Percentiles rank a stretch among this genome's conserved stretches.
phyloP scores from a whole-genome alignment of 371 early-diverging fungal species.

The Saksenaea oblongispora region DNA sequence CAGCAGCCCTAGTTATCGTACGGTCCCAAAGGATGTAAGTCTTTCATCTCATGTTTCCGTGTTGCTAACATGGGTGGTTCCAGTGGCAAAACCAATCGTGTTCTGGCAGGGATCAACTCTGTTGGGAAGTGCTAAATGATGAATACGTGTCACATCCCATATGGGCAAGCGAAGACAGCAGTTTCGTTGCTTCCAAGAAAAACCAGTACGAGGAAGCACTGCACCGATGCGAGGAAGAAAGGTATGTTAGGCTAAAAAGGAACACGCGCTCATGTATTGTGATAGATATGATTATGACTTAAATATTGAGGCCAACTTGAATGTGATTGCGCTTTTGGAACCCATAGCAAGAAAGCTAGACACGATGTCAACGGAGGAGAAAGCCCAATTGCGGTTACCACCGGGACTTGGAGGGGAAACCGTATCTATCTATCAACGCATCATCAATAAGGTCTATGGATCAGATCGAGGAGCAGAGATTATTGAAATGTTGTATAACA shows the following conservation, averaged over 20 bases:
- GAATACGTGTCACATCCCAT: slow-evolving; percentile 95
- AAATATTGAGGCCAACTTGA: slow-evolving; percentile 92
- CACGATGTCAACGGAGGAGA: slow-evolving; percentile 83
- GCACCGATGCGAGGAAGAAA: slow-evolving; percentile 97
- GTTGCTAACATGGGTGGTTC: not conserved
- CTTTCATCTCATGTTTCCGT: not conserved
- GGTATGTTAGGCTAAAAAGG: slow-evolving; percentile 25
- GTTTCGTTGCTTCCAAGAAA: slow-evolving; percentile 92
- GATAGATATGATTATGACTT: slow-evolving; percentile 95
- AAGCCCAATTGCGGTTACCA: slow-evolving; percentile 67
- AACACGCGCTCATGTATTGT: not conserved
- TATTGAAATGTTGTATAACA: slow-evolving; percentile 89
- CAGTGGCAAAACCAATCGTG: slow-evolving; percentile 57
- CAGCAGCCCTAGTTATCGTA: slow-evolving; percentile 64
- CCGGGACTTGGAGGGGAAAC: slow-evolving; percentile 83
- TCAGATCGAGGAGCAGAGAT: slow-evolving; percentile 85
- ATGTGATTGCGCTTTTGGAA: slow-evolving; percentile 89
- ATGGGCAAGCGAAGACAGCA: slow-evolving; percentile 94
- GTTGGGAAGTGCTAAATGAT: slow-evolving; percentile 96
- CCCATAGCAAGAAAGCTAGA: slow-evolving; percentile 79
- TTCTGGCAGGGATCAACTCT: slow-evolving; percentile 90
- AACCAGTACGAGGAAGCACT: slow-evolving; percentile 96
- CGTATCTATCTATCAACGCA: slow-evolving; percentile 83
- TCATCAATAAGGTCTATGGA: slow-evolving; percentile 94
- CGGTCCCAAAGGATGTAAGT: slow-evolving; percentile 65